Evolutionary conservation across 1,284 basidiomycete genomes (phyloP), one percentile per base, ranked within the genome.

Genomic region (Phenoliferia sp.): DNA sequence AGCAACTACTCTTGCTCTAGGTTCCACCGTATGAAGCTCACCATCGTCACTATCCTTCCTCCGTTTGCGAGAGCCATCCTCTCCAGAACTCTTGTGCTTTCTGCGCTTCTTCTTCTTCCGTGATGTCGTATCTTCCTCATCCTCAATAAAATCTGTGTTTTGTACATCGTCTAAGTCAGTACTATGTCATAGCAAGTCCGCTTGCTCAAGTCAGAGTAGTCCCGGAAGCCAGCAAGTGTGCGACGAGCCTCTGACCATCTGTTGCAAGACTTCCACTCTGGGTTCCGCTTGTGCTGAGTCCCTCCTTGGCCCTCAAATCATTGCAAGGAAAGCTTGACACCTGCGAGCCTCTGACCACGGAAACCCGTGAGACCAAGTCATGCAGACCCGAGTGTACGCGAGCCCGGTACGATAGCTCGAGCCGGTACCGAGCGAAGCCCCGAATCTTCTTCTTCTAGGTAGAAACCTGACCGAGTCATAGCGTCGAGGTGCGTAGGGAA

Each of bases 61-160:
- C n/a, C 61, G 32, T 29, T 55, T 54, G 33, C 34, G 34, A 0
- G 60, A 61, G 32, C 31, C 84, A 82, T 72, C 84, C 80, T 69
- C 83, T 82, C 59, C 77, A 61, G 26, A 57, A 26, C 36, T 69
- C 34, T 63, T 66, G 28, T 68, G 54, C 62, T 62, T 84, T 83
- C 39, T 85, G 83, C 29, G 86, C 85, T 17, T 85, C 86, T 19
- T 85, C 85, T 7, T 82, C 0, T 86, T 85, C 1, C 55, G 16
- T 57, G 59, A 2, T 3, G 84, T 82, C 3, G 90, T 86, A 58
- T 88, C 89, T 29, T 90, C 89, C 74, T 92, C 90, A 71, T 91
- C 89, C 7, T 90, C 90, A 76, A 93, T 93, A 74, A 93, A 93
- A 0, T 88, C 75, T 52, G 48, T 12, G 39, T 12, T 44, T 12